Base-by-base conservation (phyloP, 768 basidiomycete species). In the Mycena sanguinolenta region DNA sequence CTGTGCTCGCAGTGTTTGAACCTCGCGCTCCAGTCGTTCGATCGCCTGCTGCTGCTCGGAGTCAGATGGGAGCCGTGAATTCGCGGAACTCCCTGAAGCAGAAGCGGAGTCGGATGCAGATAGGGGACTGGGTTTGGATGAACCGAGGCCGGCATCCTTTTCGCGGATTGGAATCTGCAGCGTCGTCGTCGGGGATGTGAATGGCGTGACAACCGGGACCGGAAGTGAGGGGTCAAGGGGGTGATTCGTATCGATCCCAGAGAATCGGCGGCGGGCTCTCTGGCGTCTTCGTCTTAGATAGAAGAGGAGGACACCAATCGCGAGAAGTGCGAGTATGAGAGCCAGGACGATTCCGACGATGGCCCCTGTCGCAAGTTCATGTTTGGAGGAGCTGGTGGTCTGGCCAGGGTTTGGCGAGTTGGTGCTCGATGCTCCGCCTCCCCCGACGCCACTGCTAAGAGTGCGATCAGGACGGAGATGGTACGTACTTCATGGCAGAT, bases 311-410 rank as follows among this genome's bases (percentile, higher is more conserved):
- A 64, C 28, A 0, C 30, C 63, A 19, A 64, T 57, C 3, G 28
- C 63, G 42, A 25, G 17, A 53, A 64, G 39, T 46, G 63, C 53
- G 19, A 64, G 28, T 32, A 64, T 39, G 27, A 64, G 63, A 17
- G 17, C 63, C 53, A 64, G 9, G 54, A 57, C 63, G 10, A 64
- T 64, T 21, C 63, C 63, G 53, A 34, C 63, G 21, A 64, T 64
- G 63, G 54, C 63, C 3, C 63, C 63, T 17, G 5, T 25, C n/a
- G 63, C 4, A 17, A 64, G 4, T 16, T 17, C 50, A 32, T 63
- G 61, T 63, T 38, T 50, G n/a, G n/a, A n/a, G n/a, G n/a, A 34
- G 54, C 19, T n/a, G 49, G 16, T n/a, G 25, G 6, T 10, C 34
- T 7, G 27, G 27, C 36, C 23, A 32, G 19, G 14, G n/a, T 27